Conservation (phyloP, 2,329 filamentous ascomycete species). For the Pyricularia pennisetigena region DNA sequence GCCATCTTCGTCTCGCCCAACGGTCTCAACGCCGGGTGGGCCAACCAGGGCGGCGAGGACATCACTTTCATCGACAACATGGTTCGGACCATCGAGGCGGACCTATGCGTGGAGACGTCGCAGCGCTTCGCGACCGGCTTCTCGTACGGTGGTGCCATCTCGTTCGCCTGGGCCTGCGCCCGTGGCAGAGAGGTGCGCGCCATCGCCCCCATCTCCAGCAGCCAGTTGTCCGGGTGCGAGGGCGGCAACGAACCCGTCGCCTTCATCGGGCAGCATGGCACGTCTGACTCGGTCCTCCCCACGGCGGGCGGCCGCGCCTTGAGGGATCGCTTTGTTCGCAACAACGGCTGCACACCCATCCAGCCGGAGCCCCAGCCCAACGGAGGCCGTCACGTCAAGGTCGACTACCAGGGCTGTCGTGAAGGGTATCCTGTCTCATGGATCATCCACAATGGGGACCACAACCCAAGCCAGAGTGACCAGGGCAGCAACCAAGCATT, state of each 20-base stretch:
- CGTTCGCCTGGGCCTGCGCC: slow-evolving; percentile 29
- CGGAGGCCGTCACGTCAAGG: slow-evolving; percentile 9
- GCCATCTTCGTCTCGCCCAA: slow-evolving; percentile 33
- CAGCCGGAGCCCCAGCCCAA: slow-evolving; percentile 7
- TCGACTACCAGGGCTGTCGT: slow-evolving; percentile 10
- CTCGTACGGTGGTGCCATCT: slow-evolving; percentile 33
- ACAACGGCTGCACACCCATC: slow-evolving; percentile 10
- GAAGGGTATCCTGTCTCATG: slow-evolving; percentile 12
- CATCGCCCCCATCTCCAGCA: slow-evolving; percentile 13
- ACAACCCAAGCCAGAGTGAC: slow-evolving; percentile 12
- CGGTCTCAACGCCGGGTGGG: slow-evolving; percentile 30
- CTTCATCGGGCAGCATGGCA: slow-evolving; percentile 12
- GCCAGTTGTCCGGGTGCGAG: slow-evolving; percentile 3
- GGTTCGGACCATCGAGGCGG: slow-evolving; percentile 23
- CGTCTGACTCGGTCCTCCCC: slow-evolving; percentile 10
- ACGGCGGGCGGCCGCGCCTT: slow-evolving; percentile 9
- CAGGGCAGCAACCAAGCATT: slow-evolving; percentile 8
- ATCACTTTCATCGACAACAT: slow-evolving; percentile 28
- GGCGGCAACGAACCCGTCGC: slow-evolving; percentile 9
- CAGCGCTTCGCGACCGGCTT: slow-evolving; percentile 33
- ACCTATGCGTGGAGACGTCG: slow-evolving; percentile 30
- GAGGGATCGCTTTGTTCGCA: slow-evolving; percentile 11
- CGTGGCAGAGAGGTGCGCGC: slow-evolving; percentile 24
- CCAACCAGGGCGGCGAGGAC: slow-evolving; percentile 29
- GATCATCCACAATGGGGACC: slow-evolving; percentile 13